Evolutionary conservation across 352 stramenopile genomes (phyloP).

Genomic region (Pythium sukuiense): DNA sequence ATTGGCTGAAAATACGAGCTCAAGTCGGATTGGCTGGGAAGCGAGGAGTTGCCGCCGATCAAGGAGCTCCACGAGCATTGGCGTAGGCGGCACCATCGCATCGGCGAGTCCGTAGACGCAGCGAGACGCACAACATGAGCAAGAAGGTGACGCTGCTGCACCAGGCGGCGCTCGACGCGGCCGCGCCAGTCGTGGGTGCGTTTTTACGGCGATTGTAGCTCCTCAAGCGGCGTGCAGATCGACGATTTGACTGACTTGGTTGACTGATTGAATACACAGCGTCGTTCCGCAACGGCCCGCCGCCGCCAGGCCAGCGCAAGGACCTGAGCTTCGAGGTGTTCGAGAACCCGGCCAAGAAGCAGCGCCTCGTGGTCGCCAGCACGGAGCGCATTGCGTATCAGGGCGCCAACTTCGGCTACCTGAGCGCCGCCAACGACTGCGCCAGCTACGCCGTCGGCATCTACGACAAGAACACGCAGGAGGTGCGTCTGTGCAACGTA

Average conservation of each 20-base stretch:
- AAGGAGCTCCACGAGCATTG: conserved; percentile 1
- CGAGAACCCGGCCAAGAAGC: conserved; percentile 79
- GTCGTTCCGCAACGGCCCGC: conserved; percentile 80
- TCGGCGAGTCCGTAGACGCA: not conserved
- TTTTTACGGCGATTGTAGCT: not conserved
- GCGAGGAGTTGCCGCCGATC: conserved; percentile 10
- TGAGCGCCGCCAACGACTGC: conserved; percentile 67
- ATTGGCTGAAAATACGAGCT: conserved; percentile 20
- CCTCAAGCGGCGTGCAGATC: not conserved
- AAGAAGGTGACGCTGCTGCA: conserved; percentile 71
- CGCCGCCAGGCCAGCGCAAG: conserved; percentile 49
- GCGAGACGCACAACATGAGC: conserved; percentile 36
- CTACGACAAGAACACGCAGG: conserved; percentile 71
- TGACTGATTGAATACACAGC: conserved; percentile 31
- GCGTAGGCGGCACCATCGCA: not conserved
- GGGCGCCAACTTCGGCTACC: conserved; percentile 84
- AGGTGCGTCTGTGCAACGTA: conserved; percentile 79
- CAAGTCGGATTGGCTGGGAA: conserved; percentile 28
- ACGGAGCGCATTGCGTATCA: conserved; percentile 84
- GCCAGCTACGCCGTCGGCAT: conserved; percentile 74
- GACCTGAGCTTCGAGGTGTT: conserved; percentile 80
- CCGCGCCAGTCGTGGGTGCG: conserved; percentile 63
- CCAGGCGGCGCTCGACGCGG: conserved; percentile 52
- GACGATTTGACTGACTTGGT: not conserved
- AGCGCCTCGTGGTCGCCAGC: conserved; percentile 73